A percentile compares a stretch with the other conserved stretches of the same genome.
Conservation (phyloP, 1,284 basidiomycete genomes). For the Fistulinella cinereoalba region DNA sequence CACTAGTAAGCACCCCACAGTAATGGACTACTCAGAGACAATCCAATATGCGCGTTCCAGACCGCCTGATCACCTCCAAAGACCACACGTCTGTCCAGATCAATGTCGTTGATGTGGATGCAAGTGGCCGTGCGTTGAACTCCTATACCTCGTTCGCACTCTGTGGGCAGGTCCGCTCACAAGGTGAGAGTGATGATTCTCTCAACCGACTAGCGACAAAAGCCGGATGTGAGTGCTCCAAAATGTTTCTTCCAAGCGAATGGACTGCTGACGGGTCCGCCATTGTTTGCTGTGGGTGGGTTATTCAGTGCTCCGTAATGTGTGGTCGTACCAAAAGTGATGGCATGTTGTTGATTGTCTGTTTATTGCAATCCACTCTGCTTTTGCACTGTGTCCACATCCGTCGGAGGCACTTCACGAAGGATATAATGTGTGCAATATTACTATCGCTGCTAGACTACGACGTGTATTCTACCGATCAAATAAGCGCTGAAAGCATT, state of each 20-base stretch:
- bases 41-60: constrained; percentile 38
- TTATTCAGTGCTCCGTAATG: constrained; percentile 64
- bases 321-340: constrained; percentile 76
- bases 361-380: constrained; percentile 17
- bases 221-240: constrained; percentile 91
- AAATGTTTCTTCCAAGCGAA: constrained; percentile 1
- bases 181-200: constrained; percentile 96
- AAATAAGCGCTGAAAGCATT: constrained; percentile 2
- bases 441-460: no score
- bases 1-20: constrained; percentile 65
- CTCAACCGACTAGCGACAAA: constrained; percentile 95
- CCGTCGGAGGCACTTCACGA: not conserved
- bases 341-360: constrained; percentile 19
- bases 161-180: constrained; percentile 89
- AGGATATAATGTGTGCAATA: not conserved
- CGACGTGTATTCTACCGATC: no score
- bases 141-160: constrained; percentile 94
- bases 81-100: constrained; percentile 99
- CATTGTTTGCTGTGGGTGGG: constrained; percentile 7
- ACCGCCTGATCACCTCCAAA: constrained; percentile 97
- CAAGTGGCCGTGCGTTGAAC: constrained; percentile 83
- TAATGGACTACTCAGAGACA: constrained; percentile 1
- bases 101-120: constrained; percentile 92
- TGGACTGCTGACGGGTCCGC: constrained; percentile 3
- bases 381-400: constrained; percentile 10